A percentile compares a stretch with the other conserved stretches of the same genome.
Evolutionary conservation across 345 rosid species (phyloP).

Genomic region (Syzygium grande): DNA sequence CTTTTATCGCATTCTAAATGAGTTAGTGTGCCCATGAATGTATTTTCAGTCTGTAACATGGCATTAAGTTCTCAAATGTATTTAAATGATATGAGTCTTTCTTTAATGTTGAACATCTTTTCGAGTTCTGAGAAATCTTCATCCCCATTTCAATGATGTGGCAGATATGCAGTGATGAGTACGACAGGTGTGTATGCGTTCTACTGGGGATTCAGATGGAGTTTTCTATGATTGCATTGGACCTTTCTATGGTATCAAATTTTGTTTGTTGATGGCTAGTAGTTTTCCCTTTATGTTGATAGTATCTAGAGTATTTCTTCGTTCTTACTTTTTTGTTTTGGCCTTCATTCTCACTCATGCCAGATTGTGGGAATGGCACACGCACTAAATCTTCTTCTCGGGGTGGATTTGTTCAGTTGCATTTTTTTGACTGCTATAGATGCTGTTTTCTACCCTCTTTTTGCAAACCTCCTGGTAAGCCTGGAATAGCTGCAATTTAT

Average conservation of each 20-base stretch:
- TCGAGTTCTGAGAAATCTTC: neutral
- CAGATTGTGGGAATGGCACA: constrained; percentile 93
- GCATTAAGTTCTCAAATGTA: neutral
- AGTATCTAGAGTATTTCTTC: neutral
- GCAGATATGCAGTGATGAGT: constrained; percentile 88
- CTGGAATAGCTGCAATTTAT: neutral
- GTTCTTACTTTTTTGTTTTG: neutral
- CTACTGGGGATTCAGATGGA: constrained; percentile 83
- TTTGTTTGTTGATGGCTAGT: neutral
- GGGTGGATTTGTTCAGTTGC: constrained; percentile 74
- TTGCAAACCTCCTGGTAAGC: constrained; percentile 64
- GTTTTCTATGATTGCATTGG: constrained; percentile 66
- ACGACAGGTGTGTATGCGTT: constrained; percentile 62
- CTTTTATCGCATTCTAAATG: neutral
- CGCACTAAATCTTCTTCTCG: constrained; percentile 80
- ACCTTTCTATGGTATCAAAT: constrained; percentile 68
- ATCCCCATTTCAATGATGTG: constrained; percentile 2
- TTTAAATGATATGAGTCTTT: neutral
- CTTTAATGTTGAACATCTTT: no score
- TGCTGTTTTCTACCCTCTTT: constrained; percentile 75
- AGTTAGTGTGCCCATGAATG: neutral
- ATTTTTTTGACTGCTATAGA: constrained; percentile 83
- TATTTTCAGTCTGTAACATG: neutral
- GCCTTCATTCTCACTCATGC: constrained; percentile 12
- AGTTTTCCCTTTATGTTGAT: neutral